Evolutionary conservation across 2,329 filamentous ascomycete genomes (phyloP).

Genomic region (Bipolaris victoriae): DNA sequence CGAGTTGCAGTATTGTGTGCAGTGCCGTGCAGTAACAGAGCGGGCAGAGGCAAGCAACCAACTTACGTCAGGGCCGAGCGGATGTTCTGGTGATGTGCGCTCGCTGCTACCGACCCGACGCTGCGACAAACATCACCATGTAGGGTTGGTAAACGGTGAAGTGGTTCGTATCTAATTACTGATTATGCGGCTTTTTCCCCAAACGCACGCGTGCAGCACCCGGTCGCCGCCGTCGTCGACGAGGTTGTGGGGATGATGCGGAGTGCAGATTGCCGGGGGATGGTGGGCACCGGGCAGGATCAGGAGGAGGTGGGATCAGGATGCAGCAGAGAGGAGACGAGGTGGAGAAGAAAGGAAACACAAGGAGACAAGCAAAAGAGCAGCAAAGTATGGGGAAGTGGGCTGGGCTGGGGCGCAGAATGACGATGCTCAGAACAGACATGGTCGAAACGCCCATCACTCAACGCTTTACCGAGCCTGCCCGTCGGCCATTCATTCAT

Average conservation of each 20-base stretch:
- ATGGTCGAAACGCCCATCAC: slow-evolving; percentile 12
- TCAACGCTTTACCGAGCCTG: slow-evolving; percentile 1
- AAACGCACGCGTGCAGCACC: neutral
- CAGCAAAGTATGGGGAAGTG: slow-evolving; percentile 8
- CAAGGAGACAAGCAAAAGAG: slow-evolving; percentile 2
- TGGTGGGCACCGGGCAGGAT: neutral
- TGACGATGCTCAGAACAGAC: slow-evolving; percentile 7
- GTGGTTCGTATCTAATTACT: neutral
- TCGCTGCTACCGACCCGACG: neutral
- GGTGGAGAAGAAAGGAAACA: neutral
- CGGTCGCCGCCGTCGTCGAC: slow-evolving; percentile 2
- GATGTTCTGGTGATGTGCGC: slow-evolving; percentile 13
- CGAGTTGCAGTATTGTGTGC: neutral
- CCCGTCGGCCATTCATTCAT: neutral
- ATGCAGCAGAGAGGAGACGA: neutral
- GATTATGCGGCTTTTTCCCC: neutral
- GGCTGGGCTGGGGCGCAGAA: slow-evolving; percentile 13
- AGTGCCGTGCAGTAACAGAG: neutral
- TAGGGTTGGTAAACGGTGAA: neutral
- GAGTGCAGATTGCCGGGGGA: neutral
- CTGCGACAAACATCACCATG: neutral
- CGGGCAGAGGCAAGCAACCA: neutral
- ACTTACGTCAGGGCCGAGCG: slow-evolving; percentile 18
- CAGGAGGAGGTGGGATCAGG: neutral
- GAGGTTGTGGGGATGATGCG: neutral